phyloP scores from a whole-genome alignment of 2,329 filamentous ascomycete species.

The Aspergillus sp. region DNA sequence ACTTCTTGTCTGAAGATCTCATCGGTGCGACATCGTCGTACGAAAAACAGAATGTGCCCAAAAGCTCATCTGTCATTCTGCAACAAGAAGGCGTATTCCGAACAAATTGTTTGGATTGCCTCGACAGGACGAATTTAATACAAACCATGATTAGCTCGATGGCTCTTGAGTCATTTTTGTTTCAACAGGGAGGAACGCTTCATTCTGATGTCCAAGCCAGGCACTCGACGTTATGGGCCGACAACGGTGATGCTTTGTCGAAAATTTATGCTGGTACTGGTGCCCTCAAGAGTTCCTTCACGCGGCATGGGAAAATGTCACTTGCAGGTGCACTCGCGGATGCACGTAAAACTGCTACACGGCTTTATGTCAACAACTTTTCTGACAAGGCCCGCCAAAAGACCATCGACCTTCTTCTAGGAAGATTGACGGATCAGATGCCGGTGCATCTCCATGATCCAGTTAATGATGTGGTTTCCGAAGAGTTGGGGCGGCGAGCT shows the following conservation, averaged over 20 bases:
- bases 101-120: slow-evolving; percentile 92
- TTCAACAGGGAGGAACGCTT: slow-evolving; percentile 64
- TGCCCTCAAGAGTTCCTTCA: slow-evolving; percentile 92
- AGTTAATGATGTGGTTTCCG: slow-evolving; percentile 82
- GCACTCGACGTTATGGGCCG: slow-evolving; percentile 92
- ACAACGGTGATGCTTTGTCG: slow-evolving; percentile 90
- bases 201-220: slow-evolving; percentile 82
- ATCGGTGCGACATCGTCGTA: slow-evolving; percentile 38
- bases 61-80: slow-evolving; percentile 61
- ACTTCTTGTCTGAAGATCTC: slow-evolving; percentile 74
- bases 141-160: slow-evolving; percentile 94
- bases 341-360: slow-evolving; percentile 85
- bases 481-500: slow-evolving; percentile 63
- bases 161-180: slow-evolving; percentile 80
- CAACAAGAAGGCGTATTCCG: slow-evolving; percentile 95
- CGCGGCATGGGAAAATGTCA: slow-evolving; percentile 91
- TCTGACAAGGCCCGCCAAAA: slow-evolving; percentile 88
- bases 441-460: slow-evolving; percentile 88
- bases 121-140: slow-evolving; percentile 92
- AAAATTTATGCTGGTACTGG: slow-evolving; percentile 96
- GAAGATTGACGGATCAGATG: slow-evolving; percentile 74
- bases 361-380: slow-evolving; percentile 97
- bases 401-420: slow-evolving; percentile 89
- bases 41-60: slow-evolving; percentile 39
- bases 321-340: slow-evolving; percentile 91